These are phyloP conservation scores for Phytophthora brassicae DNA, from an alignment of 352 stramenopile genomes.

Conservation along the genomic window DNA sequence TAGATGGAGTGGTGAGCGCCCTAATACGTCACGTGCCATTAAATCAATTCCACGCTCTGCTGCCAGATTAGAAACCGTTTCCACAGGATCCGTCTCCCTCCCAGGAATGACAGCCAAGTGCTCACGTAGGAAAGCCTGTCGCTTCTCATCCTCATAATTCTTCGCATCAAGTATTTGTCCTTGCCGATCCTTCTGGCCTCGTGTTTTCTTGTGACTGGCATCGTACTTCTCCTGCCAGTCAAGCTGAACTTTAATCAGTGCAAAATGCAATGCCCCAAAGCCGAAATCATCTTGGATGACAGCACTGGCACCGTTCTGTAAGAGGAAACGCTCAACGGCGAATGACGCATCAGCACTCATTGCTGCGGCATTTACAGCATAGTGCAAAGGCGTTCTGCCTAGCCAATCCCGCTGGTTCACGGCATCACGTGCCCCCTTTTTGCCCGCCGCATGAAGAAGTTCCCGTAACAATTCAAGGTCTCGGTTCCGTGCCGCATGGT, in stretches of 20 bases:
- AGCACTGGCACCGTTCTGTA: slow-evolving; percentile 54
- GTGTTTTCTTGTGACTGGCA: slow-evolving; percentile 28
- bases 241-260: slow-evolving; percentile 67
- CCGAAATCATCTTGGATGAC: slow-evolving; percentile 63
- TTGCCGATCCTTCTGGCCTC: slow-evolving; percentile 34
- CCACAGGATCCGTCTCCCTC: slow-evolving; percentile 62
- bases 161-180: slow-evolving; percentile 21
- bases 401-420: slow-evolving; percentile 57
- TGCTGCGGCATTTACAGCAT: slow-evolving; percentile 62
- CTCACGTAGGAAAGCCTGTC: slow-evolving; percentile 40
- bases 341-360: slow-evolving; percentile 80
- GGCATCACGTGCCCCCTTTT: slow-evolving; percentile 30
- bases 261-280: slow-evolving; percentile 64
- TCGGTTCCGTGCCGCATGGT: slow-evolving; percentile 61
- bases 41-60: slow-evolving; percentile 51
- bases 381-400: slow-evolving; percentile 66
- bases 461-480: slow-evolving; percentile 59
- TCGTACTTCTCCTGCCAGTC: slow-evolving; percentile 68
- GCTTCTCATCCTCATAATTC: slow-evolving; percentile 50
- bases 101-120: slow-evolving; percentile 43
- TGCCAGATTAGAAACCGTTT: slow-evolving; percentile 73
- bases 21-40: slow-evolving; percentile 42
- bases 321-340: slow-evolving; percentile 70
- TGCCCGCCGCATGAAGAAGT: slow-evolving; percentile 43
- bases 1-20: slow-evolving; percentile 63